These are phyloP conservation scores for Sindora glabra DNA, from an alignment of 306 rosid genomes.

Conservation along the genomic window DNA sequence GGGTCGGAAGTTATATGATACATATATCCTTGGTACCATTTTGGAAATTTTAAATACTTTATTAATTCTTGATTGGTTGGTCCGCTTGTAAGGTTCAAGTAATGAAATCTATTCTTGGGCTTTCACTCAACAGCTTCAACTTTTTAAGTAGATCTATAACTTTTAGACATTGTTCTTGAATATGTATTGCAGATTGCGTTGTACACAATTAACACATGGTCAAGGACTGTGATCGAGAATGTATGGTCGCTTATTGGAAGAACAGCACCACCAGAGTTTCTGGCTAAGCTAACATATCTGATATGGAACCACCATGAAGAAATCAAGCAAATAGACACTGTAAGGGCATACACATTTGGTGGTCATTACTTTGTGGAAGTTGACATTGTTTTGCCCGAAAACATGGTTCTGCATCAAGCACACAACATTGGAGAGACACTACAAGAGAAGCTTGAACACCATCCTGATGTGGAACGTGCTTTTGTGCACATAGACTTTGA, in stretches of 20 bases:
- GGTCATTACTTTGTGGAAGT: slow-evolving; percentile 74
- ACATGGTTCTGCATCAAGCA: slow-evolving; percentile 55
- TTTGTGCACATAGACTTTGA: slow-evolving; percentile 81
- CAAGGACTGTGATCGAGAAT: slow-evolving; percentile 69
- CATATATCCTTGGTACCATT: too few relatives aligned
- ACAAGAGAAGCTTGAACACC: slow-evolving; percentile 67
- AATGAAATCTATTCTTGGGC: too few relatives aligned
- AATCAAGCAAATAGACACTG: slow-evolving; percentile 72
- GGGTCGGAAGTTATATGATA: too few relatives aligned
- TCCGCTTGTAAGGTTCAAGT: too few relatives aligned
- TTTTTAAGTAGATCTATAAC: too few relatives aligned
- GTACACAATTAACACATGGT: slow-evolving; percentile 71
- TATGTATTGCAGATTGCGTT: slow-evolving; percentile 58
- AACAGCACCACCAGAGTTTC: slow-evolving; percentile 72
- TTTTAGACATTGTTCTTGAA: neutral
- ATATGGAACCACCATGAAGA: slow-evolving; percentile 80
- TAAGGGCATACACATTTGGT: slow-evolving; percentile 79
- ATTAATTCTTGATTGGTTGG: too few relatives aligned
- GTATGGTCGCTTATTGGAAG: slow-evolving; percentile 63
- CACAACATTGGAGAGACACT: slow-evolving; percentile 79
- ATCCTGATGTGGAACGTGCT: slow-evolving; percentile 78
- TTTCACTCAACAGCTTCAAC: too few relatives aligned
- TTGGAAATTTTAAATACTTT: too few relatives aligned
- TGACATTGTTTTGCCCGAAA: slow-evolving; percentile 66
- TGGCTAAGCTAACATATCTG: slow-evolving; percentile 60